Conservation (phyloP, 805 yeast genomes). For the Candida coleopterorum region DNA sequence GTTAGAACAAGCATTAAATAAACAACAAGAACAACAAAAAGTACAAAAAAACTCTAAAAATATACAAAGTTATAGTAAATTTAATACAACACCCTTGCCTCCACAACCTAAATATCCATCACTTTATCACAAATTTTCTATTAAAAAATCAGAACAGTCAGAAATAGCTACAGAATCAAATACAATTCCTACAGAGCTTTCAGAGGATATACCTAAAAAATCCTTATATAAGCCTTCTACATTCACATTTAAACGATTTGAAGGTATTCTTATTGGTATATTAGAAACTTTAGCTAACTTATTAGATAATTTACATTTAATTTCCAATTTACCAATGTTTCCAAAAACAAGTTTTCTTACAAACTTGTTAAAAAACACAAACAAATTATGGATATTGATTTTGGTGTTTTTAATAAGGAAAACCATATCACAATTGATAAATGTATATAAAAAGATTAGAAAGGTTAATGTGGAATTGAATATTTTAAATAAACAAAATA, state of each 20-base stretch:
- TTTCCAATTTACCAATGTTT: conserved; percentile 40
- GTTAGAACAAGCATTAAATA: conserved; percentile 22
- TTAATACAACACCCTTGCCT: conserved; percentile 12
- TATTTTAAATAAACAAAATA: conserved; percentile 21
- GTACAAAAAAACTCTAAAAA: no score
- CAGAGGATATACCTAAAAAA: conserved; percentile 3
- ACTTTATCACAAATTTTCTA: conserved; percentile 26
- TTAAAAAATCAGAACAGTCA: conserved; percentile 11
- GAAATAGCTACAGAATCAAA: conserved; percentile 1
- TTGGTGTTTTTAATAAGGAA: conserved; percentile 37
- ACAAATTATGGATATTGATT: conserved; percentile 39
- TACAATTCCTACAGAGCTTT: background rate
- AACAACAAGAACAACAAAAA: conserved; percentile 12
- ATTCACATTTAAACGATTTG: conserved; percentile 28
- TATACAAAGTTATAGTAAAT: conserved; percentile 8
- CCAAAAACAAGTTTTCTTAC: conserved; percentile 23
- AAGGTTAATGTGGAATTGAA: conserved; percentile 34
- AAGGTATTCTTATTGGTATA: conserved; percentile 22
- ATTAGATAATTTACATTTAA: conserved; percentile 38
- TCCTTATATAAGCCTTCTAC: conserved; percentile 8
- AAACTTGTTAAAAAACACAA: conserved; percentile 35
- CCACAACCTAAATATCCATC: conserved; percentile 31
- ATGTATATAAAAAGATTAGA: conserved; percentile 32
- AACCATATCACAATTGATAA: conserved; percentile 37
- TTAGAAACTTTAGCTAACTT: conserved; percentile 36